Evolutionary conservation across 2,329 filamentous ascomycete genomes (phyloP).

Genomic region (Fusarium mundagurra): DNA sequence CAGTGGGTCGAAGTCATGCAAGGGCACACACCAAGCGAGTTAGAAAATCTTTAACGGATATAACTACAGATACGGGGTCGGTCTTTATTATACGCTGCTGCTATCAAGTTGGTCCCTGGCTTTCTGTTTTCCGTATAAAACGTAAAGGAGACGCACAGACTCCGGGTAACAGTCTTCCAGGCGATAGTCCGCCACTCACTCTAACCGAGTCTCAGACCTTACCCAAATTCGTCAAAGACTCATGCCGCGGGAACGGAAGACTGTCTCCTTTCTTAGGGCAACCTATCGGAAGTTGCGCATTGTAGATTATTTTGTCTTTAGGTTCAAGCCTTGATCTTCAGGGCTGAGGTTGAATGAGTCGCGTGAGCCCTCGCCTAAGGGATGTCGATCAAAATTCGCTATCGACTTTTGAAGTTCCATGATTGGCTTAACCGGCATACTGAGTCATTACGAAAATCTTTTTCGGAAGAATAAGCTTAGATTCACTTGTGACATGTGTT

Average conservation of each 20-base stretch:
- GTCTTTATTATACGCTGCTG: background rate
- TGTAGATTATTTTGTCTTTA: too few relatives aligned
- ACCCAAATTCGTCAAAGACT: background rate
- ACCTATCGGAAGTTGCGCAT: background rate
- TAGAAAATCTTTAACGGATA: background rate
- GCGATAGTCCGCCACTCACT: background rate
- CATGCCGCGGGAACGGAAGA: background rate
- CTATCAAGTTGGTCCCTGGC: background rate
- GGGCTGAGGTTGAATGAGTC: background rate
- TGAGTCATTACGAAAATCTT: background rate
- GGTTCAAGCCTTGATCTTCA: background rate
- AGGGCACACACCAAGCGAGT: background rate
- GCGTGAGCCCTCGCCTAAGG: background rate
- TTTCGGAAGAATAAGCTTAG: background rate
- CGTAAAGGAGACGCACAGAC: background rate
- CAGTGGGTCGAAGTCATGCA: background rate
- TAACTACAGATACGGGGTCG: background rate
- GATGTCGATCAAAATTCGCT: background rate
- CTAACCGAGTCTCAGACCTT: too few relatives aligned
- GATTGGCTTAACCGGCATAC: accelerated
- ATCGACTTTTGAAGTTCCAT: too few relatives aligned
- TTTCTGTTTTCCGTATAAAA: background rate
- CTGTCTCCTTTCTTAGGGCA: background rate
- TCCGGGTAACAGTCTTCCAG: background rate
- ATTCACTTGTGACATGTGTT: too few relatives aligned